A percentile compares a stretch with the other conserved stretches of the same genome.
These are phyloP conservation scores for Sclerotinia subarctica DNA, from an alignment of 2,329 filamentous ascomycete species.

Conservation along the genomic window DNA sequence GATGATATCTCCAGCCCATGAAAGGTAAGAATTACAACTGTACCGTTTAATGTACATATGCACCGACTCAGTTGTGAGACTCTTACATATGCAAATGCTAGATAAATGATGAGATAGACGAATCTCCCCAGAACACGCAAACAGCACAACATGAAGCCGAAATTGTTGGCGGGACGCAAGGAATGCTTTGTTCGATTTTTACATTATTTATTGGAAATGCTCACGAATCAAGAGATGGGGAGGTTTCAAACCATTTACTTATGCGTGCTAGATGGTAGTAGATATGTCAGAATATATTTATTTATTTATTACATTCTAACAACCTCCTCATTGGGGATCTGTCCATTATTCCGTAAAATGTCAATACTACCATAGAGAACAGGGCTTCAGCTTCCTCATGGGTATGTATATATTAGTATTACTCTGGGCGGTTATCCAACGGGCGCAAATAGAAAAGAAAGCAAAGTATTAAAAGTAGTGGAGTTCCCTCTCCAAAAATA, in stretches of 20 bases:
- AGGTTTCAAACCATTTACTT: not conserved
- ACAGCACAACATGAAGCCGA: not conserved
- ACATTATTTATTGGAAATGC: not conserved
- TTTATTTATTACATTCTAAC: not conserved
- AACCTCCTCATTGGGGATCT: not conserved
- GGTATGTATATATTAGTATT: not conserved
- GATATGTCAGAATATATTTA: not conserved
- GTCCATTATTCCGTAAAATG: not conserved
- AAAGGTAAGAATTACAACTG: not conserved
- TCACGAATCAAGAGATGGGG: not conserved
- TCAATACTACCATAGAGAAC: not conserved
- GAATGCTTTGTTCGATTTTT: constrained; percentile 4
- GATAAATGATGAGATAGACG: constrained; percentile 2
- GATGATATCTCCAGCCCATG: not conserved
- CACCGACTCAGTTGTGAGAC: not conserved
- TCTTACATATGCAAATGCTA: constrained; percentile 11
- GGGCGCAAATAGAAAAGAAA: too few relatives aligned
- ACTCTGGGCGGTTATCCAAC: constrained; percentile 12
- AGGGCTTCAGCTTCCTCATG: constrained; percentile 2
- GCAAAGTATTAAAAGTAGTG: not conserved
- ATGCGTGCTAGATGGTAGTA: not conserved
- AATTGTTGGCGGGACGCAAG: constrained; percentile 11
- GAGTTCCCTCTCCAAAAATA: not conserved
- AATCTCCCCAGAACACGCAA: constrained; percentile 16
- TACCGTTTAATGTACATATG: not conserved